These are phyloP conservation scores for Thecaphora frezii DNA, from an alignment of 1,284 basidiomycete species.

Conservation along the genomic window DNA sequence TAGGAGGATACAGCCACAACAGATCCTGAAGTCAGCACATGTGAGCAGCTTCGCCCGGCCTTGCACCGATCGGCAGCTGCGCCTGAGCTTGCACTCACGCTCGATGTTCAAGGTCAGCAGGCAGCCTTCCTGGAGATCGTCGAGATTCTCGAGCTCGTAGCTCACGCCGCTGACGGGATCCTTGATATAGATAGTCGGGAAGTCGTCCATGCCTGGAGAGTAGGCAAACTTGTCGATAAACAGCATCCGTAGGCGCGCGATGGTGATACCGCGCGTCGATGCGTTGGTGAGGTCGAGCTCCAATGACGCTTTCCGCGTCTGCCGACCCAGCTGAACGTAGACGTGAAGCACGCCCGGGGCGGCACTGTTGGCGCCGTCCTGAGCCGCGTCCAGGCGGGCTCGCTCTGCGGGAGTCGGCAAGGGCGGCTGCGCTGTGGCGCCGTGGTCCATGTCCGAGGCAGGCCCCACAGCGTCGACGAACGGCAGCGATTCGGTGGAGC, in stretches of 20 bases:
- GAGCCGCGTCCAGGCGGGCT: conserved; percentile 4
- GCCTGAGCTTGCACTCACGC: conserved; percentile 68
- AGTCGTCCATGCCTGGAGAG: conserved; percentile 83
- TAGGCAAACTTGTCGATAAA: conserved; percentile 96
- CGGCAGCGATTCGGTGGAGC: conserved; percentile 42
- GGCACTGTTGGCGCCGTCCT: conserved; percentile 8
- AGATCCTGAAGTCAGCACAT: background rate
- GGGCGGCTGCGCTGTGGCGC: conserved; percentile 6
- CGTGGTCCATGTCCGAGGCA: conserved; percentile 8
- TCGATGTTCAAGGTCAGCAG: conserved; percentile 91
- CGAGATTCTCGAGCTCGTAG: conserved; percentile 92
- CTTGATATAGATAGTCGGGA: conserved; percentile 91
- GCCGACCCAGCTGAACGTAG: conserved; percentile 86
- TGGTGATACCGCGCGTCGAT: conserved; percentile 63
- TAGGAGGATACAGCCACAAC: background rate
- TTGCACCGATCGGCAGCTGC: background rate
- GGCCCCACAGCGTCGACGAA: conserved; percentile 30
- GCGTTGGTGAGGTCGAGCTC: conserved; percentile 61
- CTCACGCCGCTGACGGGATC: conserved; percentile 87
- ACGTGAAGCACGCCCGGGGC: conserved; percentile 60
- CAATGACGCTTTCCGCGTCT: conserved; percentile 83
- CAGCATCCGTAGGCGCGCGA: conserved; percentile 75
- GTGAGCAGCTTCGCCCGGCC: background rate
- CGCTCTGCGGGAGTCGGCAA: conserved; percentile 7
- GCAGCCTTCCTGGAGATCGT: conserved; percentile 86